Evolutionary conservation across 768 basidiomycete species (phyloP), one percentile per base, ranked within the genome.

Genomic region (Tylopilus balloui): DNA sequence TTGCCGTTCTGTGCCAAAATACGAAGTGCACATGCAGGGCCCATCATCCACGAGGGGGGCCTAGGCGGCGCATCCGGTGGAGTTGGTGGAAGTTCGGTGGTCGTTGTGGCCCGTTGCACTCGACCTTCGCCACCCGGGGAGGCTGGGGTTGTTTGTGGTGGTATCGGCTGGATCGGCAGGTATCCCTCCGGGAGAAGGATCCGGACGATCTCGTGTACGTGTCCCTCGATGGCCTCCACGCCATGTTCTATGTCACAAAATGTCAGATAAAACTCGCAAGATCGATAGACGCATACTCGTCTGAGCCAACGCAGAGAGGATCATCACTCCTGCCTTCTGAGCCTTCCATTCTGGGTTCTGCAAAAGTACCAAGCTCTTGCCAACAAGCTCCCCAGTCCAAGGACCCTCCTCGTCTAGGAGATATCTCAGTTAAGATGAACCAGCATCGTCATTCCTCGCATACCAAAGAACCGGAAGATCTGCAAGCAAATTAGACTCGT

Each of bases 31-130:
- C 54, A 63, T 17, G 62, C 53, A 4, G 62, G 59, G 27, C 62
- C 62, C 49, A 63, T 11, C 60, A 63, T 56, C 53, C 45, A 47
- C 4, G 62, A 58, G n/a, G n/a, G n/a, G n/a, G n/a, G n/a, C n/a
- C n/a, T n/a, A 47, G 53, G 46, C 32, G 56, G 48, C 24, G 15
- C 2, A 34, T 29, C 29, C 14, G 20, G 27, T 17, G 39, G 15
- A n/a, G n/a, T 15, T 6, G 43, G 20, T 14, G 28, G 27, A 15
- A 23, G 8, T 6, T 15, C 32, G 1, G 36, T 14, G 12, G 17
- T 8, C n/a, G 21, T 6, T 21, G 1, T 15, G 8, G 20, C n/a
- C 17, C 17, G 4, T 21, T 13, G 45, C 1, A 7, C 1, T 41
- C 40, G 39, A 24, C 14, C 35, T n/a, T 45, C 43, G 9, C 20